Base-by-base conservation (phyloP, 306 rosid species). In the Malus fusca region DNA sequence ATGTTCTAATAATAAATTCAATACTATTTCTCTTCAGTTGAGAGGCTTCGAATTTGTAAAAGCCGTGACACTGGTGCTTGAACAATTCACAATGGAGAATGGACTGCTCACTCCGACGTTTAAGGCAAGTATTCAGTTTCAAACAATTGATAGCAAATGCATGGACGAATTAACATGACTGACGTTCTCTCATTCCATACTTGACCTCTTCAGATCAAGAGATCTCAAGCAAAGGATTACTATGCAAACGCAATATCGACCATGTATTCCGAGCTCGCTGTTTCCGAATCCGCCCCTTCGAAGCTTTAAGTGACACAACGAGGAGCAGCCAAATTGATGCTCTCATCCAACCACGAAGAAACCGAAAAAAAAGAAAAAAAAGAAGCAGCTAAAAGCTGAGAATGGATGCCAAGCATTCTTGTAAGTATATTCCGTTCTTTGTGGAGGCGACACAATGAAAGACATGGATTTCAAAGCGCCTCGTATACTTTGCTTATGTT, bases 31-130 rank as follows among this genome's bases (percentile, higher is more conserved):
- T 30, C 22, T 87, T 74, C 86, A 96, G 99, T 87, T 96, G 82
- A 88, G 98, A 88, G 99, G 99, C 75, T 96, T 96, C 68, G 99
- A 96, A 86, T 90, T 83, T 76, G 97, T 78, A 73, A 96, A 91
- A 89, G 89, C 97, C 3, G 84, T 92, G 79, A 88, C 89, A 61
- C 82, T 96, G 84, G 88, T 85, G 66, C 78, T 13, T 4, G 99
- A 96, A 79, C 99, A 91, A 12, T 92, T 96, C 80, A 85, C 97
- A 0, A 6, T 89, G 88, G 99, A 96, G 87, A 96, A 92, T 73
- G 99, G 88, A 70, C 86, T 96, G 67, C 88, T 90, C 71, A 96
- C 99, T 68, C 99, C 99, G 23, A 96, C 99, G 67, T 88, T 87
- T 73, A 96, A 96, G 99, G 99, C 69, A 86, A 89, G 91, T 72